Evolutionary conservation across 1,284 basidiomycete genomes (phyloP).

Genomic region (Pholiota adiposa): DNA sequence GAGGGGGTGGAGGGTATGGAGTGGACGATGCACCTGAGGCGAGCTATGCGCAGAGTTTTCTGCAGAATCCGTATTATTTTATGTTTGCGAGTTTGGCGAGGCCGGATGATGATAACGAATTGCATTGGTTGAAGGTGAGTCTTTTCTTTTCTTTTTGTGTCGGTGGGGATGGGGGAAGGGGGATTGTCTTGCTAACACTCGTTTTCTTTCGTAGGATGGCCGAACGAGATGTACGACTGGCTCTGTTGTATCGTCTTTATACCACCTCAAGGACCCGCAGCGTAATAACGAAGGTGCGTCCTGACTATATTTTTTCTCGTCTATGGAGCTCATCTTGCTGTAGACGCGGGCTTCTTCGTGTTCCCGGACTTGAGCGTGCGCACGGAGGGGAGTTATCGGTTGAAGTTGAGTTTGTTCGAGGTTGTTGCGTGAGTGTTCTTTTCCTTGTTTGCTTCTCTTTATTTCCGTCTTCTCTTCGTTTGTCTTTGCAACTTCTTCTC

Average conservation of each 20-base stretch:
- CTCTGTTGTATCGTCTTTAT: constrained; percentile 90
- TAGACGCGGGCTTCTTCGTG: constrained; percentile 90
- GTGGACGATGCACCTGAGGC: constrained; percentile 27
- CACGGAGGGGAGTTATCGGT: constrained; percentile 84
- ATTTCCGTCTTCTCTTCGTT: not conserved
- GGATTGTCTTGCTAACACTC: not conserved
- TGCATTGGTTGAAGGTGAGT: constrained; percentile 85
- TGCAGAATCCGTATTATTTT: constrained; percentile 94
- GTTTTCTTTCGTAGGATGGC: constrained; percentile 61
- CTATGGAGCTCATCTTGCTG: not conserved
- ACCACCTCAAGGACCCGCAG: constrained; percentile 93
- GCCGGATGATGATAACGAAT: constrained; percentile 88
- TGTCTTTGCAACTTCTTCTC: not conserved
- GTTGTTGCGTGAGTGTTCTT: constrained; percentile 79
- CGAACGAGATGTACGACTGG: constrained; percentile 89
- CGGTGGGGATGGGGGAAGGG: not conserved
- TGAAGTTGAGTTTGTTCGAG: constrained; percentile 93
- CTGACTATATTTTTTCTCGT: not conserved
- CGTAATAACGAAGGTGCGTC: constrained; percentile 61
- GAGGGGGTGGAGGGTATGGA: not conserved
- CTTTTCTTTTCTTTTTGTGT: constrained; percentile 1
- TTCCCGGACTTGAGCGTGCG: constrained; percentile 88
- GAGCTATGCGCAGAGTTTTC: constrained; percentile 54
- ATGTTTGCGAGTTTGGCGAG: constrained; percentile 91
- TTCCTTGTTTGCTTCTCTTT: not conserved